phyloP scores from a whole-genome alignment of 2,329 filamentous ascomycete species.

The Ophiostoma perfectum region DNA sequence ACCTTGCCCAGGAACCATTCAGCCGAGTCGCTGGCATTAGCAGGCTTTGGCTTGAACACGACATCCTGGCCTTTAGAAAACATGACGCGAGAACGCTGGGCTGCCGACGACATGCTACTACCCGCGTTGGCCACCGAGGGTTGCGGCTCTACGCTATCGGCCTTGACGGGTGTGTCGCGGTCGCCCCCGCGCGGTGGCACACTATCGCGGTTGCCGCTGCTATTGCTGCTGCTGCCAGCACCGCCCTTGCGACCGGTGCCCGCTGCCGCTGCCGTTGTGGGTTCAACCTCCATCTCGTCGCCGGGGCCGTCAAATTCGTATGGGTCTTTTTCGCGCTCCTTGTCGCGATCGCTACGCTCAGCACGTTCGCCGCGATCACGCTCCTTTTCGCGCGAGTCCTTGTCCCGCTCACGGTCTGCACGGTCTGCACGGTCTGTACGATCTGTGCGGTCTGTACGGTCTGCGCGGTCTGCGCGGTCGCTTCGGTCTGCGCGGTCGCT shows the following conservation, averaged over 20 bases:
- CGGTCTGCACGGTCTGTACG: conserved; percentile 28
- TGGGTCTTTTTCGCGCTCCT: conserved; percentile 26
- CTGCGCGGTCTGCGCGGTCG: conserved; percentile 26
- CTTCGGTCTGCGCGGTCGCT: conserved; percentile 29
- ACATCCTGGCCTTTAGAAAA: conserved; percentile 61
- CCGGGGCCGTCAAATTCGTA: conserved; percentile 43
- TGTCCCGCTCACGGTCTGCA: conserved; percentile 19
- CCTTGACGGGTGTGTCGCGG: conserved; percentile 45
- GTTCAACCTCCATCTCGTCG: conserved; percentile 41
- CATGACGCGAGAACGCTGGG: conserved; percentile 46
- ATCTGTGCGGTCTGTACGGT: conserved; percentile 27
- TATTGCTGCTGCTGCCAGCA: conserved; percentile 27
- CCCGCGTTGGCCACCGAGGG: conserved; percentile 21
- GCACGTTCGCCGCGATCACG: conserved; percentile 28
- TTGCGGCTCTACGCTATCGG: conserved; percentile 53
- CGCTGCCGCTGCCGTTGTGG: conserved; percentile 35
- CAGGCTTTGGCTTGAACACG: conserved; percentile 57
- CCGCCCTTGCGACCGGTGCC: conserved; percentile 35
- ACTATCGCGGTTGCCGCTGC: conserved; percentile 34
- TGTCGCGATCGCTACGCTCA: conserved; percentile 18
- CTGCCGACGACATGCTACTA: conserved; percentile 33
- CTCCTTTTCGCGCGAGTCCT: conserved; percentile 11
- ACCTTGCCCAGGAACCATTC: conserved; percentile 77
- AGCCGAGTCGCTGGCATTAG: conserved; percentile 42
- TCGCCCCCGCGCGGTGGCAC: conserved; percentile 35